phyloP scores from a whole-genome alignment of 2,329 filamentous ascomycete genomes.

The Proliferodiscus dingleyae region DNA sequence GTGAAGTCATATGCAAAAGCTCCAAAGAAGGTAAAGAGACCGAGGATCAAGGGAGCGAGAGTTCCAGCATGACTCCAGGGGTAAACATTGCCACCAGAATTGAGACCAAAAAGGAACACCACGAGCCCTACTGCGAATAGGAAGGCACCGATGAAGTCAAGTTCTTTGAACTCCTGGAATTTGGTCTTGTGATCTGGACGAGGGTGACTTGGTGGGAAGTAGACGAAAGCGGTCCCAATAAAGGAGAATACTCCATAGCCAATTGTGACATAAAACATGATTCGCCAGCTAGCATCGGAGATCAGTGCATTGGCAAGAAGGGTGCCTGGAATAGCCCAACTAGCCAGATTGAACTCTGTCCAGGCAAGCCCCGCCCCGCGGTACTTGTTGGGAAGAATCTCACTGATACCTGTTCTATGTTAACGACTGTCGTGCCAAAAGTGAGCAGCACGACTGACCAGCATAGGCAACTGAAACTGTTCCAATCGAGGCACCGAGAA shows the following conservation, averaged over 20 bases:
- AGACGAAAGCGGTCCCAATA: constrained; percentile 34
- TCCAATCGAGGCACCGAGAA: constrained; percentile 30
- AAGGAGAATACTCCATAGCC: constrained; percentile 38
- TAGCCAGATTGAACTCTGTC: constrained; percentile 29
- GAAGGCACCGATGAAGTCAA: constrained; percentile 29
- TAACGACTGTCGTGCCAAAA: constrained; percentile 19
- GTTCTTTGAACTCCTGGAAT: constrained; percentile 29
- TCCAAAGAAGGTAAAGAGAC: constrained; percentile 11
- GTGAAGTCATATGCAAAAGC: constrained; percentile 28
- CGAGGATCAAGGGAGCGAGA: constrained; percentile 22
- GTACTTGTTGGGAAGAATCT: constrained; percentile 45
- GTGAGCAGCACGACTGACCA: constrained; percentile 1
- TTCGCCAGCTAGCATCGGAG: constrained; percentile 38
- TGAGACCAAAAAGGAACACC: constrained; percentile 40
- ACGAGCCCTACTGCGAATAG: constrained; percentile 39
- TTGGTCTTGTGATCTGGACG: constrained; percentile 20
- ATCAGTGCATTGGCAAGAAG: constrained; percentile 34
- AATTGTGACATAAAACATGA: constrained; percentile 43
- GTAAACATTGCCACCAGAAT: constrained; percentile 37
- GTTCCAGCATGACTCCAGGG: constrained; percentile 38
- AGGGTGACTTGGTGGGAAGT: constrained; percentile 33
- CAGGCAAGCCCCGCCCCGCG: constrained; percentile 28
- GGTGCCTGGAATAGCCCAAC: constrained; percentile 25
- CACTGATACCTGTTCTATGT: constrained; percentile 36
- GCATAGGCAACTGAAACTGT: constrained; percentile 15